phyloP scores from a whole-genome alignment of 2,329 filamentous ascomycete genomes.

The Fusarium setosum region DNA sequence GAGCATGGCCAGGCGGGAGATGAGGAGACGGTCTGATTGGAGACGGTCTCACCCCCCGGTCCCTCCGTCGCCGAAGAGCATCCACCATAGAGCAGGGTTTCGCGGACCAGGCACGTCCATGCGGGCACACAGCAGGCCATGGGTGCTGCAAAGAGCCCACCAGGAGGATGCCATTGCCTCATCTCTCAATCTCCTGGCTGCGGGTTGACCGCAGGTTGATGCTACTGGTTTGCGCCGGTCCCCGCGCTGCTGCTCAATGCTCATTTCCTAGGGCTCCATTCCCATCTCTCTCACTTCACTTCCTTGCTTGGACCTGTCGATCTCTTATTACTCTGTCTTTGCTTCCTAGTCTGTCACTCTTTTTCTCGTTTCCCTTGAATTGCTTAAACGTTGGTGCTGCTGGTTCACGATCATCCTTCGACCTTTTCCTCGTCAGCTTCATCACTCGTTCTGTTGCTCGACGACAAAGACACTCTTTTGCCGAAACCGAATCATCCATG shows the following conservation, averaged over 20 bases:
- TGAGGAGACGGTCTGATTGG: constrained; percentile 41
- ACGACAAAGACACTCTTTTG: constrained; percentile 38
- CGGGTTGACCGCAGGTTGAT: constrained; percentile 24
- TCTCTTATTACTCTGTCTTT: constrained; percentile 37
- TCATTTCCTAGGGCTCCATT: constrained; percentile 44
- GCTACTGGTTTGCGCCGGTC: constrained; percentile 23
- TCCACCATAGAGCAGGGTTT: constrained; percentile 28
- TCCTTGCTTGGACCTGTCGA: constrained; percentile 34
- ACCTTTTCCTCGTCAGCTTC: constrained; percentile 27
- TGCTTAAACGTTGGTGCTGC: constrained; percentile 38
- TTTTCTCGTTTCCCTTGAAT: constrained; percentile 36
- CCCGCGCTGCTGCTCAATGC: constrained; percentile 36
- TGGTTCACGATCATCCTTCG: constrained; percentile 31
- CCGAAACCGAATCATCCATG: constrained; percentile 22
- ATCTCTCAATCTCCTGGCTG: constrained; percentile 35
- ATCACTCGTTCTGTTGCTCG: constrained; percentile 42
- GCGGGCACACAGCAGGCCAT: constrained; percentile 18
- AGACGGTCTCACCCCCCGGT: constrained; percentile 37
- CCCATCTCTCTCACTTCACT: constrained; percentile 24
- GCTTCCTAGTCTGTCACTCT: constrained; percentile 28
- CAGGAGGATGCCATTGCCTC: constrained; percentile 33
- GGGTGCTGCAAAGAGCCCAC: constrained; percentile 25
- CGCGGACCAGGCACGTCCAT: constrained; percentile 23
- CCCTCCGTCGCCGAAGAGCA: constrained; percentile 10
- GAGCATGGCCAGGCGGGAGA: constrained; percentile 34